These are phyloP conservation scores for Dentipellis sp. DNA, from an alignment of 768 basidiomycete species.

Conservation along the genomic window DNA sequence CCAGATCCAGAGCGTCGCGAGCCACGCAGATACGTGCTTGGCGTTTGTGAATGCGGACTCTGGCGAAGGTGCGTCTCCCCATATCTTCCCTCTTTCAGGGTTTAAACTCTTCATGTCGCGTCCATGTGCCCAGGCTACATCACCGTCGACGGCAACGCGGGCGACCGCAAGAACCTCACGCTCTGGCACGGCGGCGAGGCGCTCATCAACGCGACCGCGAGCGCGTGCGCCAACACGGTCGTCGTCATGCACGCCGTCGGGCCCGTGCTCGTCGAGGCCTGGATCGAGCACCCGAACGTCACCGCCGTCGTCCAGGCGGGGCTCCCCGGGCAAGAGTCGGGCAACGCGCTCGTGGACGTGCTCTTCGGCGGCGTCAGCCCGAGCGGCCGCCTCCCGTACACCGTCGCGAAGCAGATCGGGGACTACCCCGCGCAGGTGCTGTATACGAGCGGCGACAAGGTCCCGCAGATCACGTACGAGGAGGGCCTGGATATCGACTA, in stretches of 20 bases:
- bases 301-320: slow-evolving; percentile 48
- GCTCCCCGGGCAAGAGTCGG: slow-evolving; percentile 55
- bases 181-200: slow-evolving; percentile 28
- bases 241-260: slow-evolving; percentile 78
- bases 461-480: slow-evolving; percentile 48
- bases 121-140: slow-evolving; percentile 28
- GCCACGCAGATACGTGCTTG: slow-evolving; percentile 38
- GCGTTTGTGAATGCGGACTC: slow-evolving; percentile 34
- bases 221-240: slow-evolving; percentile 65
- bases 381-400: slow-evolving; percentile 57
- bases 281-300: slow-evolving; percentile 71
- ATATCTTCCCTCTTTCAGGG: too few species aligned
- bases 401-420: slow-evolving; percentile 49
- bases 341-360: slow-evolving; percentile 64
- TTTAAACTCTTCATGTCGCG: too few species aligned
- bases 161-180: slow-evolving; percentile 35
- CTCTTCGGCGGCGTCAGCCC: slow-evolving; percentile 74
- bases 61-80: slow-evolving; percentile 21
- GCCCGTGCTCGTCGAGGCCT: slow-evolving; percentile 55
- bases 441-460: slow-evolving; percentile 19
- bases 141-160: slow-evolving; percentile 48
- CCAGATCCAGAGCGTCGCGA: slow-evolving; percentile 32
- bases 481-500: slow-evolving; percentile 32
- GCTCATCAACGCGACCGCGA: slow-evolving; percentile 48
- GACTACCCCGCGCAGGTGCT: slow-evolving; percentile 43